These are phyloP conservation scores for Pythium monospermum DNA, from an alignment of 352 stramenopile genomes.

Conservation along the genomic window DNA sequence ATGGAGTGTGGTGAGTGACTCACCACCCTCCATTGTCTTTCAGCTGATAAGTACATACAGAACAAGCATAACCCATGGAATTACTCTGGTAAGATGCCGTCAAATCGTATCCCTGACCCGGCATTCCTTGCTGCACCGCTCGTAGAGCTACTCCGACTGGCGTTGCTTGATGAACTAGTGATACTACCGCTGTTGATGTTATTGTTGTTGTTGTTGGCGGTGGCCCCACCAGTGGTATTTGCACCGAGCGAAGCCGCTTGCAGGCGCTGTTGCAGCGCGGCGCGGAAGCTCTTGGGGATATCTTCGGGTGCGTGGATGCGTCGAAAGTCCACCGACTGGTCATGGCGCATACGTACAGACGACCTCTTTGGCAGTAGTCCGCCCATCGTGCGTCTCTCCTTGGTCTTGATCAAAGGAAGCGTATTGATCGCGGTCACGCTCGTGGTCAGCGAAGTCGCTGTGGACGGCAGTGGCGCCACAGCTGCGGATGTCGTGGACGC, in stretches of 20 bases:
- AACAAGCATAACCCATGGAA: too few species aligned
- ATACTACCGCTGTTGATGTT: slow-evolving; percentile 8
- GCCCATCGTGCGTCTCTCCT: slow-evolving; percentile 61
- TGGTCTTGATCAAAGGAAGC: slow-evolving; percentile 46
- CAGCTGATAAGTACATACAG: too few species aligned
- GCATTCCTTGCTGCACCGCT: not conserved
- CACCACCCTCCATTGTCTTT: not conserved
- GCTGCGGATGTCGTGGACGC: not conserved
- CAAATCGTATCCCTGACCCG: slow-evolving; percentile 6
- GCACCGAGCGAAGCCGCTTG: slow-evolving; percentile 1
- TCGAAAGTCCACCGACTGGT: slow-evolving; percentile 60
- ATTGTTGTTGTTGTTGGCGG: slow-evolving; percentile 1
- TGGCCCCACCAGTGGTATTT: not conserved
- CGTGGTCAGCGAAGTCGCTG: slow-evolving; percentile 22
- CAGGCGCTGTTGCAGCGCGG: slow-evolving; percentile 41
- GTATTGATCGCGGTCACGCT: slow-evolving; percentile 36
- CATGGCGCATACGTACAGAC: slow-evolving; percentile 49
- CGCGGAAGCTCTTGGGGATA: slow-evolving; percentile 68
- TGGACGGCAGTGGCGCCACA: not conserved
- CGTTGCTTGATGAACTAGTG: too few species aligned
- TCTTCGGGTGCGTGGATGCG: slow-evolving; percentile 66
- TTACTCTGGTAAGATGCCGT: slow-evolving; percentile 19
- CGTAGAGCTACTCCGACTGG: not conserved
- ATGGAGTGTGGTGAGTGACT: too few species aligned
- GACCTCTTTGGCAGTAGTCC: slow-evolving; percentile 63